A percentile compares a stretch with the other conserved stretches of the same genome.
These are phyloP conservation scores for Neopestalotiopsis rosae DNA, from an alignment of 2,329 filamentous ascomycete species.

Conservation along the genomic window DNA sequence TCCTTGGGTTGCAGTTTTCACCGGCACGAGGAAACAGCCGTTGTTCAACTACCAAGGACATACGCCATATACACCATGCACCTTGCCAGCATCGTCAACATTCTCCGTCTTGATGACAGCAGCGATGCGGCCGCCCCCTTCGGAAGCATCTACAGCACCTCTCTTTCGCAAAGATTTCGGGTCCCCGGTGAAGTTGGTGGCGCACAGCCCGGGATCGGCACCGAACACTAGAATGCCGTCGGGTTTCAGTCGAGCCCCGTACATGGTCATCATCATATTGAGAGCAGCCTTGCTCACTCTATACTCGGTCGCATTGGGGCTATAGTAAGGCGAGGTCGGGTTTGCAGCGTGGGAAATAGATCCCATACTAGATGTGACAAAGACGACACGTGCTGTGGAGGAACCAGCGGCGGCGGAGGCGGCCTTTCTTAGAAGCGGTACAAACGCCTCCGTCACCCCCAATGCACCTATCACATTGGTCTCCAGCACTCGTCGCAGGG, in stretches of 20 bases:
- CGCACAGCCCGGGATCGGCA: not conserved
- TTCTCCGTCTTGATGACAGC: not conserved
- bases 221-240: not conserved
- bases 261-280: not conserved
- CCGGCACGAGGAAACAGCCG: no score
- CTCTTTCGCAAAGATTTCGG: not conserved
- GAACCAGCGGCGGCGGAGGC: not conserved
- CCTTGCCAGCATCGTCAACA: not conserved
- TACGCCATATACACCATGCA: not conserved
- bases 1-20: no score
- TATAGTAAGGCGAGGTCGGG: not conserved
- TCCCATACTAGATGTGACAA: not conserved
- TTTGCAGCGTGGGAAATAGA: not conserved
- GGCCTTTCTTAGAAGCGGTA: not conserved
- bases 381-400: not conserved
- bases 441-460: not conserved
- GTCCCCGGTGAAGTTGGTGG: not conserved
- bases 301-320: not conserved
- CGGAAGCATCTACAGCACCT: not conserved
- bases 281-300: not conserved
- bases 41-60: not conserved
- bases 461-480: not conserved
- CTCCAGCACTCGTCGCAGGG: not conserved
- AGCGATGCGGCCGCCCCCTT: not conserved
- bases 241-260: not conserved